A percentile compares a stretch with the other conserved stretches of the same genome.
phyloP scores from a whole-genome alignment of 2,329 filamentous ascomycete genomes.

The Colletotrichum melonis region DNA sequence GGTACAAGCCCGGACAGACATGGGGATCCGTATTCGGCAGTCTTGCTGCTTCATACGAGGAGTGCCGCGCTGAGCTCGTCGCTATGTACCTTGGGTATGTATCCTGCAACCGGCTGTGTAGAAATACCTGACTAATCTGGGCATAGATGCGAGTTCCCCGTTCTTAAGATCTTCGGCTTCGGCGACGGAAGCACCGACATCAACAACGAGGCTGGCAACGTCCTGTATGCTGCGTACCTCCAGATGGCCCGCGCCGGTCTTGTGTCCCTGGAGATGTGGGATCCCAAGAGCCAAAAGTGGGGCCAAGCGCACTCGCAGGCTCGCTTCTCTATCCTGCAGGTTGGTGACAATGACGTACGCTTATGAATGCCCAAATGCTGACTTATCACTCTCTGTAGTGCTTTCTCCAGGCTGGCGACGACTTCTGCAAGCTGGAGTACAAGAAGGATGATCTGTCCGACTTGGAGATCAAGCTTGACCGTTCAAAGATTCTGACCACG shows the following conservation, averaged over 20 bases:
- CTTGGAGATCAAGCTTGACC: slow-evolving; percentile 84
- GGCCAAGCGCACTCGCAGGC: slow-evolving; percentile 93
- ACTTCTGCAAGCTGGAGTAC: slow-evolving; percentile 87
- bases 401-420: slow-evolving; percentile 86
- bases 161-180: slow-evolving; percentile 91
- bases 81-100: slow-evolving; percentile 78
- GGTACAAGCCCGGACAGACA: slow-evolving; percentile 95
- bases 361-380: background rate
- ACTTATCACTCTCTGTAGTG: slow-evolving; percentile 54
- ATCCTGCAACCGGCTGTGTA: slow-evolving; percentile 12
- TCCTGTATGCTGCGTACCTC: slow-evolving; percentile 89
- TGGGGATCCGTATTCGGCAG: slow-evolving; percentile 94
- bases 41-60: slow-evolving; percentile 89
- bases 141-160: slow-evolving; percentile 82
- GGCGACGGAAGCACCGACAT: slow-evolving; percentile 82
- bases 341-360: slow-evolving; percentile 31
- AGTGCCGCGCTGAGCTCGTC: slow-evolving; percentile 93
- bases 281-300: slow-evolving; percentile 91
- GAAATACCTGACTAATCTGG: background rate
- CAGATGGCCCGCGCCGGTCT: slow-evolving; percentile 96
- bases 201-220: slow-evolving; percentile 81
- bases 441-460: slow-evolving; percentile 80
- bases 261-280: slow-evolving; percentile 91
- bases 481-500: slow-evolving; percentile 84
- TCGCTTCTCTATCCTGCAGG: slow-evolving; percentile 84